A percentile compares a stretch with the other conserved stretches of the same genome.
Evolutionary conservation across 1,284 basidiomycete genomes (phyloP).

Genomic region (Puccinia polysora): DNA sequence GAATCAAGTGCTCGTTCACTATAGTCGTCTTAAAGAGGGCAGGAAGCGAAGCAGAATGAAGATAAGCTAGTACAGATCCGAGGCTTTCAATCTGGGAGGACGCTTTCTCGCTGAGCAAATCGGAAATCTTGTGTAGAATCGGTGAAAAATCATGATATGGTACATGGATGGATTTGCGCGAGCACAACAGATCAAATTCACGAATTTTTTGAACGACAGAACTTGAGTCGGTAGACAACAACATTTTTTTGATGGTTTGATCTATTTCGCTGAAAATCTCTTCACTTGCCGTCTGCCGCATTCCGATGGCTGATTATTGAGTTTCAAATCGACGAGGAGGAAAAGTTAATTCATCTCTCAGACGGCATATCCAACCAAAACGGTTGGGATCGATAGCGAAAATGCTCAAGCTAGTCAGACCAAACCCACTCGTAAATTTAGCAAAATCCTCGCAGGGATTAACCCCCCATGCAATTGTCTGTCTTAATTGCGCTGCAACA

Average conservation of each 20-base stretch:
- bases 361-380: no score
- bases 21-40: neutral
- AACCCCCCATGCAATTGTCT: conserved; percentile 4
- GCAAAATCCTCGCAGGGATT: conserved; percentile 27
- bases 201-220: neutral
- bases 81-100: neutral
- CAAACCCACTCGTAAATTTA: conserved; percentile 20
- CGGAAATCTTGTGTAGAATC: neutral
- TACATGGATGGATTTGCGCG: neutral
- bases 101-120: neutral
- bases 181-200: neutral
- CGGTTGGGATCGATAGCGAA: no score
- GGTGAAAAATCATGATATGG: neutral
- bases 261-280: neutral
- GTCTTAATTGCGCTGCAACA: conserved; percentile 8
- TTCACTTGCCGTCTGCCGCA: neutral
- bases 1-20: neutral
- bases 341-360: neutral
- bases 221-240: neutral
- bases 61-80: conserved; percentile 2
- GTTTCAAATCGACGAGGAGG: neutral
- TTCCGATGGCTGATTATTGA: neutral
- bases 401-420: no score
- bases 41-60: neutral
- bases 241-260: neutral